These are phyloP conservation scores for Rhizopogon salebrosus DNA, from an alignment of 768 basidiomycete genomes.

Conservation along the genomic window DNA sequence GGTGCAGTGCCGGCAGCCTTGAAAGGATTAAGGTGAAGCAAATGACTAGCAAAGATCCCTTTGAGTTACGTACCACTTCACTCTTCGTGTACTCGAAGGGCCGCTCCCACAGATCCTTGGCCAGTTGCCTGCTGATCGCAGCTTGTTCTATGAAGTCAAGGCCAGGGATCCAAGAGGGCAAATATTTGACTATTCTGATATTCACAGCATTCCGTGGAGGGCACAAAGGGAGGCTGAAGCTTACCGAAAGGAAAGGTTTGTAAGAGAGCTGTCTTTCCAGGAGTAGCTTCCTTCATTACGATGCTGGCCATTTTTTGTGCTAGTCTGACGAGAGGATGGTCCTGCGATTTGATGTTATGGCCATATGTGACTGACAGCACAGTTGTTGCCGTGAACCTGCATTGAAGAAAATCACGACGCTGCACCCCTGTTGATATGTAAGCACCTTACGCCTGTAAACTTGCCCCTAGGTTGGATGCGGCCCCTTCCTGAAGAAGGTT, in stretches of 20 bases:
- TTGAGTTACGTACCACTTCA: neutral
- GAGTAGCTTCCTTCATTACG: neutral
- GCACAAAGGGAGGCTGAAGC: neutral
- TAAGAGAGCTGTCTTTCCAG: neutral
- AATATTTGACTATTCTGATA: constrained; percentile 3
- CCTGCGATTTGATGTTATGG: neutral
- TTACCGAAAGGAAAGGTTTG: constrained; percentile 7
- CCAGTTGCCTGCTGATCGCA: neutral
- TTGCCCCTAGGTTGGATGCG: neutral
- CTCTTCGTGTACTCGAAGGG: constrained; percentile 4
- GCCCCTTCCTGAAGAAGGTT: neutral
- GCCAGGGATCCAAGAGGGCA: constrained; percentile 12
- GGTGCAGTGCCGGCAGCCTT: neutral
- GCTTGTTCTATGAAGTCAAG: constrained; percentile 5
- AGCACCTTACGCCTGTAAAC: constrained; percentile 3
- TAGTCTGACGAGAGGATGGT: constrained; percentile 4
- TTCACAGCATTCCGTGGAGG: neutral
- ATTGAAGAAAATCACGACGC: neutral
- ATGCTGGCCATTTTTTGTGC: neutral
- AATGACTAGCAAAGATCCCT: too few species aligned
- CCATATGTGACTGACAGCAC: constrained; percentile 5
- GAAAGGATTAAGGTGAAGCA: too few species aligned
- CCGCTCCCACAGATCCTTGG: neutral
- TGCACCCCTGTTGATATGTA: neutral
- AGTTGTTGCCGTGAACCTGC: neutral